Conservation (phyloP, 345 rosid genomes). For the Odontarrhena argentea region DNA sequence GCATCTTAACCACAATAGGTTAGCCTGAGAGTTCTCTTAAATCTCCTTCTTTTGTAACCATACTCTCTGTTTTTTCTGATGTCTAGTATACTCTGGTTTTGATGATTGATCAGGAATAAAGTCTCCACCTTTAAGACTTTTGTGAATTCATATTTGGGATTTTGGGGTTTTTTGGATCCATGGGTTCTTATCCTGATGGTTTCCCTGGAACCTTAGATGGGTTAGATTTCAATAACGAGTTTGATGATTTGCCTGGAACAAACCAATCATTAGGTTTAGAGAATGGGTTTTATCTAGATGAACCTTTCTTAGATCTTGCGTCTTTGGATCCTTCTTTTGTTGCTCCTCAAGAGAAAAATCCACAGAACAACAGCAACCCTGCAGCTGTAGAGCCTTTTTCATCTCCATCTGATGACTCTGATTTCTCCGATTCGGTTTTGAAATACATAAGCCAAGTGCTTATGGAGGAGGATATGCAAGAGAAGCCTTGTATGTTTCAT, state of each 20-base stretch:
- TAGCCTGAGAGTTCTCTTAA: neutral
- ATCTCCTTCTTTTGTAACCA: neutral
- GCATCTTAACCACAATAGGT: slow-evolving; percentile 22
- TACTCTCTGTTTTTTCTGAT: neutral
- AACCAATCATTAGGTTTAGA: slow-evolving; percentile 35
- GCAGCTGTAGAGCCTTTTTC: slow-evolving; percentile 35
- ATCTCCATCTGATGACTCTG: slow-evolving; percentile 54
- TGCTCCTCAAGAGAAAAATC: slow-evolving; percentile 33
- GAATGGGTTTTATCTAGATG: slow-evolving; percentile 44
- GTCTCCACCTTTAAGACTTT: slow-evolving; percentile 24
- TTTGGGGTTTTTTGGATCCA: slow-evolving; percentile 13
- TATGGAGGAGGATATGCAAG: slow-evolving; percentile 75
- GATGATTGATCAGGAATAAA: slow-evolving; percentile 36
- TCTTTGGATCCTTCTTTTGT: slow-evolving; percentile 30
- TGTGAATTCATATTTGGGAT: slow-evolving; percentile 4
- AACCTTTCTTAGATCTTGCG: slow-evolving; percentile 42
- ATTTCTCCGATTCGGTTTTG: slow-evolving; percentile 60
- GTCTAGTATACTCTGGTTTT: neutral
- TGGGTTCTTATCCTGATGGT: slow-evolving; percentile 43
- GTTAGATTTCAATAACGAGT: slow-evolving; percentile 40
- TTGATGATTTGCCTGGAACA: slow-evolving; percentile 39
- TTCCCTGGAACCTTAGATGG: slow-evolving; percentile 31
- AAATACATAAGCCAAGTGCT: slow-evolving; percentile 72
- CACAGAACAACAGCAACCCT: slow-evolving; percentile 21
- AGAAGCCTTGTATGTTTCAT: slow-evolving; percentile 59